A percentile compares a stretch with the other conserved stretches of the same genome.
Evolutionary conservation across 768 basidiomycete genomes (phyloP).

Genomic region (Cubamyces lactineus): DNA sequence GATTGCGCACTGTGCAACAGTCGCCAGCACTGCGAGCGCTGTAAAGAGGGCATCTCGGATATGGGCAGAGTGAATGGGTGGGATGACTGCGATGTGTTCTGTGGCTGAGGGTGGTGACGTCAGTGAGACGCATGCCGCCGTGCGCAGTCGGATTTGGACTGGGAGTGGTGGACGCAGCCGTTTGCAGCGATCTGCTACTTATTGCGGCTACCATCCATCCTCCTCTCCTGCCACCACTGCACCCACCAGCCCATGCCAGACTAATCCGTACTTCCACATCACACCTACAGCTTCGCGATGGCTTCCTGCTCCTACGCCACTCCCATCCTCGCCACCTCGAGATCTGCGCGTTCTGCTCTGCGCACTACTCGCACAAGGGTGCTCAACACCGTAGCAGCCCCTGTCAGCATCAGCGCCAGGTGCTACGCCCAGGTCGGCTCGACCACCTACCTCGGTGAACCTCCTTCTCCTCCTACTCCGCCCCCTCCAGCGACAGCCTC

Average conservation of each 20-base stretch:
- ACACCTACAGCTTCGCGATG: neutral
- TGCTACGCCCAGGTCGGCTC: constrained; percentile 32
- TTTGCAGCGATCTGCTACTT: too few species aligned
- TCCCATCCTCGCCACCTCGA: neutral
- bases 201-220: too few species aligned
- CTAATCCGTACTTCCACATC: neutral
- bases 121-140: too few species aligned
- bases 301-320: neutral
- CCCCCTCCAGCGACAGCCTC: constrained; percentile 3
- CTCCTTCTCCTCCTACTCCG: constrained; percentile 27
- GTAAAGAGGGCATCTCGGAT: too few species aligned
- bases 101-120: too few species aligned
- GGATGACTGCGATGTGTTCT: too few species aligned
- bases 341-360: constrained; percentile 2
- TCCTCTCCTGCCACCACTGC: neutral
- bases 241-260: neutral
- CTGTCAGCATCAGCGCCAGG: neutral
- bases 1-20: too few species aligned
- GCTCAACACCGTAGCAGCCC: neutral
- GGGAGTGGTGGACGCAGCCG: too few species aligned
- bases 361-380: neutral
- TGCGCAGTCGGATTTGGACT: too few species aligned
- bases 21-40: too few species aligned
- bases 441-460: constrained; percentile 28
- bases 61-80: too few species aligned